These are phyloP conservation scores for Colletotrichum trifolii DNA, from an alignment of 2,329 filamentous ascomycete genomes.

Conservation along the genomic window DNA sequence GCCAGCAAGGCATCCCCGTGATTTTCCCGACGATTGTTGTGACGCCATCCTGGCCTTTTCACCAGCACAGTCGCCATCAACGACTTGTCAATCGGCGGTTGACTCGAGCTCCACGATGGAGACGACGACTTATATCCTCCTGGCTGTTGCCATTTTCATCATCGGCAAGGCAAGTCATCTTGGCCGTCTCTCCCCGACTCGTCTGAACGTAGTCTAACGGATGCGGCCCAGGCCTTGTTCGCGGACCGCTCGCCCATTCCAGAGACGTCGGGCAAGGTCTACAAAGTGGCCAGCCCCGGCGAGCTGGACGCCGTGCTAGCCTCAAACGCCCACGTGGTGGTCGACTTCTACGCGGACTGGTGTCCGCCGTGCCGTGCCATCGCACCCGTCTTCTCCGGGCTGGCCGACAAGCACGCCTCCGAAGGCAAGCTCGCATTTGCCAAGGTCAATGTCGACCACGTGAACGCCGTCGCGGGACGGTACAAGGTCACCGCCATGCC, in stretches of 20 bases:
- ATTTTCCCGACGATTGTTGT: too few relatives aligned
- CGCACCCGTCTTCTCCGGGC: constrained; percentile 55
- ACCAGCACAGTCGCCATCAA: background rate
- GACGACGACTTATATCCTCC: background rate
- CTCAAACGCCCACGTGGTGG: constrained; percentile 53
- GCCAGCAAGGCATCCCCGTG: too few relatives aligned
- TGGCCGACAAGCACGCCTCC: constrained; percentile 49
- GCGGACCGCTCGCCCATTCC: constrained; percentile 49
- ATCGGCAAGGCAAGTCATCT: constrained; percentile 8
- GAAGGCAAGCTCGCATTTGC: constrained; percentile 62
- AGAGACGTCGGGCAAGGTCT: constrained; percentile 52
- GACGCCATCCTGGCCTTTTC: background rate
- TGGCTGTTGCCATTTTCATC: constrained; percentile 19
- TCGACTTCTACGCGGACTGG: constrained; percentile 65
- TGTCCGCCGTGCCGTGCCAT: constrained; percentile 62
- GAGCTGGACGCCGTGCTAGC: constrained; percentile 52
- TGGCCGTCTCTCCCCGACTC: background rate
- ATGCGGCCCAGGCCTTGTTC: constrained; percentile 32
- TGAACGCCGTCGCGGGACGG: constrained; percentile 59
- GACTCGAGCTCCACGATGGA: constrained; percentile 6
- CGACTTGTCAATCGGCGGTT: background rate
- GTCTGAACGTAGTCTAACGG: background rate
- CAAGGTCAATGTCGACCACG: constrained; percentile 69
- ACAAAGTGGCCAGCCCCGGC: constrained; percentile 43
- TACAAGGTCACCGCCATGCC: constrained; percentile 67